These are phyloP conservation scores for Fusarium veterinarium DNA, from an alignment of 2,329 filamentous ascomycete genomes.

Conservation along the genomic window DNA sequence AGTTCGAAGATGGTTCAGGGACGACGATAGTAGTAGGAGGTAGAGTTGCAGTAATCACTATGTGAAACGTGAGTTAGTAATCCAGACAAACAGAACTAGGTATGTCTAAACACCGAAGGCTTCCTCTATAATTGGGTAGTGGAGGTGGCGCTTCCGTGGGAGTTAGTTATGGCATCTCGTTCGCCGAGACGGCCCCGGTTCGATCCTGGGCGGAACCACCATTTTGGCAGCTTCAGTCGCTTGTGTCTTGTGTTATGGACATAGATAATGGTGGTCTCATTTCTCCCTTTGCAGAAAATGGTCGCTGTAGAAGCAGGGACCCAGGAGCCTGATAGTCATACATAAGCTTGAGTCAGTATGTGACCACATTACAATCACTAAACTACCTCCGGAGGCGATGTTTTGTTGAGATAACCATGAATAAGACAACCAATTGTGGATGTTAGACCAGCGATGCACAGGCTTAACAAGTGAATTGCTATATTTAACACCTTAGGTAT, in stretches of 20 bases:
- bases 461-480: not conserved
- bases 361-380: not conserved
- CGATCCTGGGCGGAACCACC: not conserved
- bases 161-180: not conserved
- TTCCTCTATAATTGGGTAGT: not conserved
- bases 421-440: not conserved
- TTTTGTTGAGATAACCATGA: not conserved
- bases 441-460: not conserved
- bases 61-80: not conserved
- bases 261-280: not conserved
- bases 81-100: not conserved
- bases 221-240: not conserved
- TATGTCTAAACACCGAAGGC: not conserved
- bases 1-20: not conserved
- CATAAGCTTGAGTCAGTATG: not conserved
- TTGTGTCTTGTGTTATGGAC: too few relatives aligned
- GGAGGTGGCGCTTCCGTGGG: not conserved
- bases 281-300: not conserved
- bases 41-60: not conserved
- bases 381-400: not conserved
- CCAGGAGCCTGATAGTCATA: not conserved
- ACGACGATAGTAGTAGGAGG: not conserved
- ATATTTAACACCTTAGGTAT: slow-evolving; percentile 6
- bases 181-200: not conserved
- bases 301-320: not conserved